Evolutionary conservation across 2,329 filamentous ascomycete species (phyloP).

Genomic region (Acephala macrosclerotiorum): DNA sequence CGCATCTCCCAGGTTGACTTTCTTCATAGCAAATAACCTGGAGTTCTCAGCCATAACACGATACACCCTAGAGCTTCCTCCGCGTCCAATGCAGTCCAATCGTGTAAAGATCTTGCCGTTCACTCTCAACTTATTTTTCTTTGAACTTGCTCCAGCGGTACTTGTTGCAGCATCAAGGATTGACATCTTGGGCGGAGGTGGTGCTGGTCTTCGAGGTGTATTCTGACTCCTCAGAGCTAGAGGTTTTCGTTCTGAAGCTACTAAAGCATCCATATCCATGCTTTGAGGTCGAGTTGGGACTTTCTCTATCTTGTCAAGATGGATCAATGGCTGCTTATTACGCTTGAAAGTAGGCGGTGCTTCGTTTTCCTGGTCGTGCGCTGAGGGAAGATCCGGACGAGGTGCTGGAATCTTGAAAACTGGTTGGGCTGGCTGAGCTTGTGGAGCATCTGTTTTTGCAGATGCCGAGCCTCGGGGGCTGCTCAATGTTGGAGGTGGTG

Average conservation of each 20-base stretch:
- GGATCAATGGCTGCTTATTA: constrained; percentile 41
- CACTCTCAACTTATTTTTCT: constrained; percentile 83
- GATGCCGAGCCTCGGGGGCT: constrained; percentile 42
- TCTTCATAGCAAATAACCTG: constrained; percentile 92
- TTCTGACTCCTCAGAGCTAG: constrained; percentile 63
- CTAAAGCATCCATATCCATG: constrained; percentile 50
- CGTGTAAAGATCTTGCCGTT: constrained; percentile 93
- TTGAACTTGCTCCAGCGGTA: constrained; percentile 73
- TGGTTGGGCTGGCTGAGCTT: constrained; percentile 57
- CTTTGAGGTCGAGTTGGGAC: constrained; percentile 58
- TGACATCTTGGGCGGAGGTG: constrained; percentile 93
- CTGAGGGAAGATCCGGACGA: constrained; percentile 64
- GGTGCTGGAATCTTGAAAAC: constrained; percentile 64
- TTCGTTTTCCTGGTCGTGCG: constrained; percentile 86
- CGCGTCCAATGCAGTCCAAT: constrained; percentile 88
- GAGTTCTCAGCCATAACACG: constrained; percentile 97
- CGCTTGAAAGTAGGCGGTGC: constrained; percentile 72
- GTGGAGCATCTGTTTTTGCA: constrained; percentile 50
- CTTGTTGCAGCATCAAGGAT: constrained; percentile 91
- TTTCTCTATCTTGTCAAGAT: constrained; percentile 51
- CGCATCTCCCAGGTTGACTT: constrained; percentile 88
- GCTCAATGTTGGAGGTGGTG: constrained; percentile 38
- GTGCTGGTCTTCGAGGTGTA: constrained; percentile 80
- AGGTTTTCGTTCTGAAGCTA: constrained; percentile 60
- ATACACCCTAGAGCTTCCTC: constrained; percentile 94